Base-by-base conservation (phyloP, 169 alveolate species). In the Cryptosporidium viatorum region DNA sequence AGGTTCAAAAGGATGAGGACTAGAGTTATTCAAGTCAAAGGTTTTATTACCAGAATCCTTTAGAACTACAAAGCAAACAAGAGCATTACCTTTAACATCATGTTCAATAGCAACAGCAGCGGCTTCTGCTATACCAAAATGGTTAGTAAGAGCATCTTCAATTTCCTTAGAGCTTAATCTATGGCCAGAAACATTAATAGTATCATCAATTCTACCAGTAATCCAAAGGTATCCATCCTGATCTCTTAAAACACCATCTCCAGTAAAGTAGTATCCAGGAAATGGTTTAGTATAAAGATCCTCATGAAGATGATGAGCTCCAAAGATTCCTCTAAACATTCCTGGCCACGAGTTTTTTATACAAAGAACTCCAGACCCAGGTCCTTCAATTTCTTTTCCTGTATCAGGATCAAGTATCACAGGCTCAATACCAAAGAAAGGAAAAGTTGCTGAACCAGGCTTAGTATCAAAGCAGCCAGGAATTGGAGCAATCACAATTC, bases 171-270 rank as follows among this genome's bases (percentile, higher is more conserved):
- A 95, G 55, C 98, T 96, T 41, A 97, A 93, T 33, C 99, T 93
- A 89, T 97, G 99, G 0, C 99, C 98, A 4, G 97, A 93, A 50
- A 97, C 98, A 85, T 97, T 97, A 84, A 97, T 93, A 0, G 98
- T 97, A 86, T 98, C 99, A 91, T 98, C 99, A 41, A 97, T 94
- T 41, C 99, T 92, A 41, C 99, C 98, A 43, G 98, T 95, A 39
- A 98, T 96, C 98, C 99, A 97, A 84, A 95, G 91, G 91, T 96
- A 96, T 1, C 99, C 98, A 68, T 96, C 98, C 45, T 95, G 93
- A 92, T 98, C 99, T 33, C 97, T 91, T 55, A 94, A 89, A 58
- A 98, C 99, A 68, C 98, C 99, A 93, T 98, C 99, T 3, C 99
- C 99, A 1, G 99, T 96, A 84, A 95, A 94, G 92, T 96, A 97